phyloP scores from a whole-genome alignment of 768 basidiomycete species.

The Lactarius vividus region DNA sequence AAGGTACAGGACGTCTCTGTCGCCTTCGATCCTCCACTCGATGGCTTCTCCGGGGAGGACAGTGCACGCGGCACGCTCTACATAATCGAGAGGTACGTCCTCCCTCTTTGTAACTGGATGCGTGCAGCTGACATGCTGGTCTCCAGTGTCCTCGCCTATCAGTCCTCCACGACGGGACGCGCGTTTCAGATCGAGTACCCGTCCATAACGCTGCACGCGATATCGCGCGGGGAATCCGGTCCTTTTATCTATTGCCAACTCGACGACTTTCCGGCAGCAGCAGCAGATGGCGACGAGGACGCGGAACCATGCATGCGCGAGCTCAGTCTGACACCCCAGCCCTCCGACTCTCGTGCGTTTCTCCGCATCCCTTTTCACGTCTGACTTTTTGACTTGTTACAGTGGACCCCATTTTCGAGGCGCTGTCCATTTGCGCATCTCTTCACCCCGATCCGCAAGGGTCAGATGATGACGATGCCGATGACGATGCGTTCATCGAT shows the following conservation, averaged over 20 bases:
- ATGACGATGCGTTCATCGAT: slow-evolving; percentile 56
- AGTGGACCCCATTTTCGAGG: slow-evolving; percentile 86
- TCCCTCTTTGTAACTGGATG: slow-evolving; percentile 19
- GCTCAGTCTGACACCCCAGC: slow-evolving; percentile 68
- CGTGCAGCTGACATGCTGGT: slow-evolving; percentile 8
- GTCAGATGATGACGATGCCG: slow-evolving; percentile 43
- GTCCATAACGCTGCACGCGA: slow-evolving; percentile 88
- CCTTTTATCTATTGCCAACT: slow-evolving; percentile 93
- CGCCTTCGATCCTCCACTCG: slow-evolving; percentile 63
- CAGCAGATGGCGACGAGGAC: slow-evolving; percentile 42
- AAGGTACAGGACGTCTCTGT: slow-evolving; percentile 69
- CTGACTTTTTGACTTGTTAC: neutral
- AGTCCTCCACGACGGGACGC: slow-evolving; percentile 58
- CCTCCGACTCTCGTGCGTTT: slow-evolving; percentile 56
- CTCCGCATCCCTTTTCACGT: neutral
- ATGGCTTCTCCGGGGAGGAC: slow-evolving; percentile 54
- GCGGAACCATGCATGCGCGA: slow-evolving; percentile 63
- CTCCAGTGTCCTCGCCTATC: slow-evolving; percentile 71
- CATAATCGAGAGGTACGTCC: slow-evolving; percentile 74
- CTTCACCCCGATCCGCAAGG: slow-evolving; percentile 69
- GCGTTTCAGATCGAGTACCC: slow-evolving; percentile 89
- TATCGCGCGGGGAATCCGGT: slow-evolving; percentile 64
- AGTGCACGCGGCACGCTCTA: slow-evolving; percentile 66
- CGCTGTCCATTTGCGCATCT: slow-evolving; percentile 81
- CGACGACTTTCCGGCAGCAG: slow-evolving; percentile 55